These are phyloP conservation scores for Sambucus nigra DNA, from an alignment of 129 eudicot genomes.

Conservation along the genomic window DNA sequence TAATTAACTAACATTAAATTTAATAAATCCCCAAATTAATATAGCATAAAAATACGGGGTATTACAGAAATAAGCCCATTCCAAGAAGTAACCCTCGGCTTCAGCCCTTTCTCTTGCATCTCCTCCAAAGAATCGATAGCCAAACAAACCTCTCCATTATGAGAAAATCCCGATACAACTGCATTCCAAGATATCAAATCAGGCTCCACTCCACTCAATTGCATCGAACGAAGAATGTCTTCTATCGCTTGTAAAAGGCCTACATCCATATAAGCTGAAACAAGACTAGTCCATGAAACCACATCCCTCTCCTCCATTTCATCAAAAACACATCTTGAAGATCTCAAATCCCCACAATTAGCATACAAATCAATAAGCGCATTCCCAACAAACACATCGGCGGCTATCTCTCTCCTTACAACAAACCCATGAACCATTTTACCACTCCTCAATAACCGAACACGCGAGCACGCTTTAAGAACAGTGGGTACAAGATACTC, in stretches of 20 bases:
- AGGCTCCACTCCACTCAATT: constrained; percentile 16
- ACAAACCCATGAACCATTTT: constrained; percentile 32
- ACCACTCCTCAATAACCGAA: constrained; percentile 14
- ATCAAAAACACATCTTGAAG: constrained; percentile 17
- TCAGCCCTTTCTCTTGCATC: constrained; percentile 24
- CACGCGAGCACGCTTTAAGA: constrained; percentile 22
- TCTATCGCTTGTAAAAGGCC: constrained; percentile 14
- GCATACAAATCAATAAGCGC: constrained; percentile 36
- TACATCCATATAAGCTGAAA: constrained; percentile 31
- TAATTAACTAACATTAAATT: too few relatives aligned
- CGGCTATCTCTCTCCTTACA: constrained; percentile 15
- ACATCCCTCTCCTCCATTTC: constrained; percentile 29
- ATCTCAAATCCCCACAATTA: constrained; percentile 29
- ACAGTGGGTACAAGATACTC: constrained; percentile 21
- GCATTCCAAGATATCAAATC: constrained; percentile 28
- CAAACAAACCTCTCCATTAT: constrained; percentile 17
- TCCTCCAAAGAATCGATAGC: constrained; percentile 16
- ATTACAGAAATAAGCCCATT: constrained; percentile 24
- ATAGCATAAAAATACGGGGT: too few relatives aligned
- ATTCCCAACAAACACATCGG: constrained; percentile 27
- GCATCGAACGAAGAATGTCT: constrained; percentile 16
- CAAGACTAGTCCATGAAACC: constrained; percentile 43
- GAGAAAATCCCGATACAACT: constrained; percentile 19
- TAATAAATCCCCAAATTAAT: too few relatives aligned
- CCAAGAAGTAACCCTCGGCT: constrained; percentile 20